Base-by-base conservation (phyloP, 1,284 basidiomycete genomes). In the Violaceomyces palustris region DNA sequence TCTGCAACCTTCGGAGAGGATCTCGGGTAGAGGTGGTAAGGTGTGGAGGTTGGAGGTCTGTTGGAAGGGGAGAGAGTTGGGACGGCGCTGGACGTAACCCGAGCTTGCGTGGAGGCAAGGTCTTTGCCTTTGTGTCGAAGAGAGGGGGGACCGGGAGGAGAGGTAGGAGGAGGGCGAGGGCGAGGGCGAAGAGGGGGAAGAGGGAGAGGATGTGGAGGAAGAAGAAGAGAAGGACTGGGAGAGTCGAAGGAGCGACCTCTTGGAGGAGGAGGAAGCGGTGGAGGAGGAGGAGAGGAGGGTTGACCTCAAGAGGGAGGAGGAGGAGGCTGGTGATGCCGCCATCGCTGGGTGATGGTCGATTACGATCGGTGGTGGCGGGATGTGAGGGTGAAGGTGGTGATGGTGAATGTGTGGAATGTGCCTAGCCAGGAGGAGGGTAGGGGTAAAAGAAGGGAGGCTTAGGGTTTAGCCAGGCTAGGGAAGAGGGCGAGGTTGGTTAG, bases 121-220 rank as follows among this genome's bases (percentile, higher is more conserved):
- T n/a, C n/a, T n/a, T n/a, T n/a, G n/a, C n/a, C n/a, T n/a, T n/a
- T n/a, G n/a, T n/a, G n/a, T n/a, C n/a, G n/a, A n/a, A n/a, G n/a
- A n/a, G n/a, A 53, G 50, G 10, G 61, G 55, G 37, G 66, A 67
- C 17, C 66, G 56, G 19, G 63, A 60, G 51, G 67, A 66, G 11
- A 60, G 42, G 10, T 17, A 29, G 7, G 50, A 34, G 9, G 31
- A 15, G 11, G 27, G 4, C 17, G 24, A 17, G 12, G 37, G 36
- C 22, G 28, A 31, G 2, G 44, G 29, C n/a, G 39, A 29, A n/a
- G 10, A 18, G 9, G 29, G n/a, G 22, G 47, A 18, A 2, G 46
- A 30, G 5, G 42, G 26, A 9, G 37, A 42, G 22, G 33, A 19
- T 33, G 30, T 27, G n/a, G 53, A 46, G 14, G 48, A 50, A 14